Base-by-base conservation (phyloP, 192 early-diverging fungal species). In the Diversispora eburnea region DNA sequence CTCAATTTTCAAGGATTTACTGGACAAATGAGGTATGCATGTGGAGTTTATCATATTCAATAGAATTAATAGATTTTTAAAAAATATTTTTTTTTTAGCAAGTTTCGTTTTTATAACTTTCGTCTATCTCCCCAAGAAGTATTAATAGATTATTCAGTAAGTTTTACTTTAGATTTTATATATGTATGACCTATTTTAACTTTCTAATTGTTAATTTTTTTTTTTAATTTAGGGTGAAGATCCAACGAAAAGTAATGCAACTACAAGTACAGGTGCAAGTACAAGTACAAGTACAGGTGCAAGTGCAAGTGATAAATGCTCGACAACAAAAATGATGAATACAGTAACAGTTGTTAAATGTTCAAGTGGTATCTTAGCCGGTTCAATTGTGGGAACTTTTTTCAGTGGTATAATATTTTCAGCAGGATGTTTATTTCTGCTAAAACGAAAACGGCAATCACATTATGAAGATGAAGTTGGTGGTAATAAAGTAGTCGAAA, bases 181-280 rank as follows among this genome's bases (percentile, higher is more conserved):
- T n/a, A 54, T 15, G 2, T 52, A 15, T 13, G 51, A 10, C 2
- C 13, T 12, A 45, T 47, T 65, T 46, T 61, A 61, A 5, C 1
- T 61, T 61, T 39, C 60, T 8, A 61, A 63, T n/a, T 13, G 41
- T 5, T 7, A 42, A 15, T 42, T 5, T 9, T 42, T 8, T 39
- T 12, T 45, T 42, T 63, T 63, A 63, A 63, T 45, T 43, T 63
- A 63, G 61, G 61, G 76, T 92, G 92, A 48, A 91, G 87, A 22
- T 89, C 94, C 10, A 92, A 81, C 9, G 88, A 87, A 74, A 92
- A 89, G n/a, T 91, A 90, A 58, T 84, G 83, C 25, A 33, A 1
- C 25, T 33, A 33, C 25, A 33, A 33, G 25, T 33, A 33, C 25
- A 33, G 2, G 25, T 33, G 2, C 25, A 33, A 33, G 25, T 33